These are phyloP conservation scores for Ambrosia trifida DNA, from an alignment of 129 eudicot species.

Conservation along the genomic window DNA sequence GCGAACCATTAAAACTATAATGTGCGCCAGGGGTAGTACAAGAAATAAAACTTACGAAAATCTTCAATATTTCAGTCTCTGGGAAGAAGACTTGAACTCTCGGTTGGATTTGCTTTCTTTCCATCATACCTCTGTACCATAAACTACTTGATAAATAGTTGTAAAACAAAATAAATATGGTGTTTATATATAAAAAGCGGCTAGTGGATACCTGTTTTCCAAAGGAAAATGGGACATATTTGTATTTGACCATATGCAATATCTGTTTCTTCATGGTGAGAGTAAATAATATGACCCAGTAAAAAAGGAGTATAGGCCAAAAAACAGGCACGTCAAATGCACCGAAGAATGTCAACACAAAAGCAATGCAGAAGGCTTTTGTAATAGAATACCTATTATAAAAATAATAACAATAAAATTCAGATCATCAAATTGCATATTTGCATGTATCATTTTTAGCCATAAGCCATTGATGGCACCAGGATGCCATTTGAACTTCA, in stretches of 20 bases:
- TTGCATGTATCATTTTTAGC: conserved; percentile 3
- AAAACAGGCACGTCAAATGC: conserved; percentile 96
- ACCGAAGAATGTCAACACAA: conserved; percentile 77
- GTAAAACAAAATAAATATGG: neutral
- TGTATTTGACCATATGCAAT: conserved; percentile 88
- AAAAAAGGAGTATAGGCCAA: conserved; percentile 95
- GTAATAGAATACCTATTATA: conserved; percentile 76
- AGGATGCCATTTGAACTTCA: neutral
- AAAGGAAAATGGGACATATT: conserved; percentile 90
- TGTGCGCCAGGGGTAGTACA: conserved; percentile 28
- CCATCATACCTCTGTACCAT: conserved; percentile 52
- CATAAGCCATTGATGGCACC: conserved; percentile 5
- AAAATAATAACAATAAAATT: neutral
- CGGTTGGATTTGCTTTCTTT: conserved; percentile 45
- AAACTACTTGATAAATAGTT: conserved; percentile 1
- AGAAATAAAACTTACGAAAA: conserved; percentile 16
- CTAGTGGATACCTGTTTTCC: conserved; percentile 74
- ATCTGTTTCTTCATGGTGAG: conserved; percentile 95
- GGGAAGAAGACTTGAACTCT: conserved; percentile 49
- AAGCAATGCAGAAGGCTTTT: conserved; percentile 89
- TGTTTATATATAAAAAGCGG: neutral
- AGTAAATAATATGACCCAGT: conserved; percentile 81
- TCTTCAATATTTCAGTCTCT: conserved; percentile 37
- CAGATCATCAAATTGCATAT: conserved; percentile 15
- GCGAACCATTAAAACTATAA: conserved; percentile 26